These are phyloP conservation scores for Periglandula ipomoeae DNA, from an alignment of 2,329 filamentous ascomycete species.

Conservation along the genomic window DNA sequence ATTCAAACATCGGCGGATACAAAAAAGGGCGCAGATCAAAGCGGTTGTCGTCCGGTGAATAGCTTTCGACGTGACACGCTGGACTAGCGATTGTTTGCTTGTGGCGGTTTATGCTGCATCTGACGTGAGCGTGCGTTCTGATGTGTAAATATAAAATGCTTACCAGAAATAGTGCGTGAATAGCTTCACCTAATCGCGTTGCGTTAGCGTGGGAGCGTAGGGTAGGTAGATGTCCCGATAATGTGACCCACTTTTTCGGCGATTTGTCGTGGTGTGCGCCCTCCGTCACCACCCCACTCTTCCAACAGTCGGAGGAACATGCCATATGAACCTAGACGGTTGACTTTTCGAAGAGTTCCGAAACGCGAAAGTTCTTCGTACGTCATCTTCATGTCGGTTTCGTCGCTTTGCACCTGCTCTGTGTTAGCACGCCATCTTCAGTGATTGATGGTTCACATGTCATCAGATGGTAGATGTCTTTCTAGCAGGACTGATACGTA, in stretches of 20 bases:
- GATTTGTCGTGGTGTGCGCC: constrained; percentile 18
- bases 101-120: constrained; percentile 8
- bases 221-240: too few species aligned
- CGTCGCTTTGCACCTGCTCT: constrained; percentile 23
- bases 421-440: too few species aligned
- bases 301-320: constrained; percentile 29
- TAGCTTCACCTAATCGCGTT: neutral
- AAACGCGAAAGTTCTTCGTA: constrained; percentile 32
- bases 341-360: constrained; percentile 30
- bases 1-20: constrained; percentile 24
- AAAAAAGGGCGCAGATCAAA: constrained; percentile 14
- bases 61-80: constrained; percentile 2
- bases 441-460: too few species aligned
- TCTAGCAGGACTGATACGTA: neutral
- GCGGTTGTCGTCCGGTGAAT: constrained; percentile 4
- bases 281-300: constrained; percentile 22
- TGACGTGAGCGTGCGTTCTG: neutral
- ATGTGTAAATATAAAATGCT: neutral
- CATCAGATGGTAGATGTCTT: too few species aligned
- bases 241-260: constrained; percentile 16
- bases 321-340: constrained; percentile 32
- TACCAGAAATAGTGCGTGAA: constrained; percentile 1
- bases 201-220: neutral
- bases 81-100: constrained; percentile 2
- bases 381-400: constrained; percentile 35